Evolutionary conservation across 1,284 basidiomycete species (phyloP).

Genomic region (Ceratorhiza oryzae-sativae): DNA sequence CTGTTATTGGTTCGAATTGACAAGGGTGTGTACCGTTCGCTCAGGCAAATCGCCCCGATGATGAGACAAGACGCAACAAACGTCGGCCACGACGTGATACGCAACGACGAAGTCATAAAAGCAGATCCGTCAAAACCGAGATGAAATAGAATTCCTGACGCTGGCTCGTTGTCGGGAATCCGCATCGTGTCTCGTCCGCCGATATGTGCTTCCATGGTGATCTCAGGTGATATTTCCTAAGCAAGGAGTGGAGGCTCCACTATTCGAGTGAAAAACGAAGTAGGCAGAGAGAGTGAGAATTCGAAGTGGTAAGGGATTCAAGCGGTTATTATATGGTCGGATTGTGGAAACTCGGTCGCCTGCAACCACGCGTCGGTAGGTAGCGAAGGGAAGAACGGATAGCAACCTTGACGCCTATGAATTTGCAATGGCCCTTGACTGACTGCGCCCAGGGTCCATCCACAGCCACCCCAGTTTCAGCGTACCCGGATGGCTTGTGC

Average conservation of each 20-base stretch:
- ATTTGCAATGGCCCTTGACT: constrained; percentile 2
- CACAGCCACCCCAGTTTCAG: no score
- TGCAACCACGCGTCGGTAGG: constrained; percentile 33
- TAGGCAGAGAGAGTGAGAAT: neutral
- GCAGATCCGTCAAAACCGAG: constrained; percentile 27
- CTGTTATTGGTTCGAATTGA: neutral
- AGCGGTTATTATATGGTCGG: neutral
- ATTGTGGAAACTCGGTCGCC: constrained; percentile 10
- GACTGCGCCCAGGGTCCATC: neutral
- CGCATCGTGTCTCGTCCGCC: neutral
- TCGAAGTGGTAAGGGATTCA: neutral
- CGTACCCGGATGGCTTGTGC: no score
- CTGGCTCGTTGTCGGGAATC: neutral
- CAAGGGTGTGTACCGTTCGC: constrained; percentile 60
- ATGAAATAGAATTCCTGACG: constrained; percentile 14
- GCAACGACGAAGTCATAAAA: constrained; percentile 22
- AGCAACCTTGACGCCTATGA: constrained; percentile 24
- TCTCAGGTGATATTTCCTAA: neutral
- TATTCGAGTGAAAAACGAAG: neutral
- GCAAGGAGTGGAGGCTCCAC: neutral
- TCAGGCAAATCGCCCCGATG: constrained; percentile 59
- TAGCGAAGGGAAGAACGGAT: neutral
- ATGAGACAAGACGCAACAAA: constrained; percentile 58
- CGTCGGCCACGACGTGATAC: constrained; percentile 57
- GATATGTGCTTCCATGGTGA: neutral